These are phyloP conservation scores for Arabidopsis hybrid DNA, from an alignment of 441 rosid genomes.

Conservation along the genomic window DNA sequence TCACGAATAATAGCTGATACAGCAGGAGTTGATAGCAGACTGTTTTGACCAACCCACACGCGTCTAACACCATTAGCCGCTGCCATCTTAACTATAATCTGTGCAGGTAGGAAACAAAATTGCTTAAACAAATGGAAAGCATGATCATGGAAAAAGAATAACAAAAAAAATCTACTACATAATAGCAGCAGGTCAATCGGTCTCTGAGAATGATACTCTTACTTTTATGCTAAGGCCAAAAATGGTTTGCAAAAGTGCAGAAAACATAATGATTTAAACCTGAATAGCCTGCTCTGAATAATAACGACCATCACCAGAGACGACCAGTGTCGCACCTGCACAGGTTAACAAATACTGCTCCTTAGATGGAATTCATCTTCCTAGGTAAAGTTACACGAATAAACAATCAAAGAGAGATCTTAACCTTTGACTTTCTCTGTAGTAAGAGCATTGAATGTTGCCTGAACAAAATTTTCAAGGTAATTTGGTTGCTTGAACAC, in stretches of 20 bases:
- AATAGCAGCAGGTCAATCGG: no score
- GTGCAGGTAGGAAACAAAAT: slow-evolving; percentile 33
- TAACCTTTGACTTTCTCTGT: slow-evolving; percentile 81
- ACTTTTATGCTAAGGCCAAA: no score
- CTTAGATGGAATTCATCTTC: background rate
- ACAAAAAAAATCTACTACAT: no score
- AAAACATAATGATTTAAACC: no score
- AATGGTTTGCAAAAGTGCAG: no score
- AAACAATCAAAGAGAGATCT: slow-evolving; percentile 14
- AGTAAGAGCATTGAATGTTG: slow-evolving; percentile 84
- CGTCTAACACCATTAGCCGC: slow-evolving; percentile 97
- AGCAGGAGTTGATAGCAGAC: slow-evolving; percentile 96
- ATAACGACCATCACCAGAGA: slow-evolving; percentile 98
- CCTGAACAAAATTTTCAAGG: slow-evolving; percentile 82
- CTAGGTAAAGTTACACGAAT: background rate
- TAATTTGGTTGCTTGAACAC: slow-evolving; percentile 85
- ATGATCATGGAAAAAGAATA: no score
- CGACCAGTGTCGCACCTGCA: slow-evolving; percentile 92
- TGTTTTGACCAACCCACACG: slow-evolving; percentile 92
- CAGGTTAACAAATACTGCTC: slow-evolving; percentile 12
- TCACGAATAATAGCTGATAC: slow-evolving; percentile 96
- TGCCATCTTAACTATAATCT: slow-evolving; percentile 88
- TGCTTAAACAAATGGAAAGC: slow-evolving; percentile 17
- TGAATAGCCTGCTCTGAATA: slow-evolving; percentile 91
- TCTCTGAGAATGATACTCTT: no score